These are phyloP conservation scores for Trichophyton verrucosum DNA, from an alignment of 2,329 filamentous ascomycete genomes.

Conservation along the genomic window DNA sequence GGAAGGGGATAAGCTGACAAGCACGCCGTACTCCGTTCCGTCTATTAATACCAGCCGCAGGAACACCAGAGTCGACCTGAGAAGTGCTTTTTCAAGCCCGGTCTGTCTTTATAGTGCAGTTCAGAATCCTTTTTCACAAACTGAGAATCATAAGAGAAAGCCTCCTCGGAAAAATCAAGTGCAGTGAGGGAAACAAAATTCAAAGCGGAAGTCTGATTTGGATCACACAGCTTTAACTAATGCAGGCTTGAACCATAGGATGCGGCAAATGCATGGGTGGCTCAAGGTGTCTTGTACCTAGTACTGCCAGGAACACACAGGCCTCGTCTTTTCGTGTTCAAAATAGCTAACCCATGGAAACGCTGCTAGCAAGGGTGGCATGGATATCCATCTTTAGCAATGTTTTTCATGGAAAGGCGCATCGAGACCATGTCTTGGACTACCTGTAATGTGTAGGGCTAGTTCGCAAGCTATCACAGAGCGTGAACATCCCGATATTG, in stretches of 20 bases:
- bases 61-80: background rate
- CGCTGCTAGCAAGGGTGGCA: background rate
- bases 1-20: background rate
- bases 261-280: background rate
- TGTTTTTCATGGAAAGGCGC: background rate
- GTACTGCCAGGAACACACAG: background rate
- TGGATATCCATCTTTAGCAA: background rate
- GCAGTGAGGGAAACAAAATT: background rate
- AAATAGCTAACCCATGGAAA: background rate
- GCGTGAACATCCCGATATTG: background rate
- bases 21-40: background rate
- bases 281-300: background rate
- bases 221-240: background rate
- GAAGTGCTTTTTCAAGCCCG: background rate
- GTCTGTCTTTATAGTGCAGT: background rate
- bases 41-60: background rate
- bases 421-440: background rate
- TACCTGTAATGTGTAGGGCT: background rate
- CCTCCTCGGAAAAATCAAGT: background rate
- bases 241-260: background rate
- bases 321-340: background rate
- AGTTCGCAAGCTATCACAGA: no score
- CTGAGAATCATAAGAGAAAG: background rate
- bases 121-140: background rate
- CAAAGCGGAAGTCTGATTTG: background rate